Conservation (phyloP, 768 basidiomycete species). For the Suillus variegatus region DNA sequence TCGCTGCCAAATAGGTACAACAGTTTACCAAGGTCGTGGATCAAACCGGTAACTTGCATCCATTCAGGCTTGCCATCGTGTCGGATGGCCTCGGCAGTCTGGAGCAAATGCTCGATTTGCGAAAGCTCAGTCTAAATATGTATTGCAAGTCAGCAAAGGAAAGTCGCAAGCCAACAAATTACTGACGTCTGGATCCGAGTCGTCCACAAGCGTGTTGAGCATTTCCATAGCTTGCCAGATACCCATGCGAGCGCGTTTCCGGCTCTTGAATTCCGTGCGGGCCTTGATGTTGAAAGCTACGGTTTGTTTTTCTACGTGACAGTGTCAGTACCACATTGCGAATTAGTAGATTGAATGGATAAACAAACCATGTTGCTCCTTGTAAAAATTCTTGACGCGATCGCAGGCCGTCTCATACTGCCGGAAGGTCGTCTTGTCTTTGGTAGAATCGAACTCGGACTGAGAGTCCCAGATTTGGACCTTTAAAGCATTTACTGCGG, state of each 20-base stretch:
- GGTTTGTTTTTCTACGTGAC: conserved; percentile 75
- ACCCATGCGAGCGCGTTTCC: conserved; percentile 72
- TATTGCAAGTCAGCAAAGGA: conserved; percentile 13
- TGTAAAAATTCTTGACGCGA: conserved; percentile 76
- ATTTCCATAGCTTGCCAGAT: conserved; percentile 87
- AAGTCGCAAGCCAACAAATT: background rate
- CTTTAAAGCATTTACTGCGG: conserved; percentile 68
- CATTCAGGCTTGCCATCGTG: conserved; percentile 86
- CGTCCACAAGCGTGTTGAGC: conserved; percentile 85
- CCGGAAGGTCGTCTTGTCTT: conserved; percentile 70
- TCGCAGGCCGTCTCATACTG: conserved; percentile 77
- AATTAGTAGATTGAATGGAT: background rate
- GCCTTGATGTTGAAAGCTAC: conserved; percentile 81
- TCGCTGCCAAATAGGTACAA: conserved; percentile 81
- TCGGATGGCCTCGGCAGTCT: conserved; percentile 90
- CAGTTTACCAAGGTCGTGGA: conserved; percentile 91
- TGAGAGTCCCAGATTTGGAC: conserved; percentile 58
- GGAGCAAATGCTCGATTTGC: conserved; percentile 89
- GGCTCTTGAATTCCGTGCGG: conserved; percentile 71
- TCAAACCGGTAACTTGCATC: conserved; percentile 88
- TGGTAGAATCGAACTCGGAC: conserved; percentile 51
- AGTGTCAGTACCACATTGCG: background rate
- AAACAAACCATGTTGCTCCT: conserved; percentile 69
- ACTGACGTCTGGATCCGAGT: conserved; percentile 84
- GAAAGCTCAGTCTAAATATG: conserved; percentile 62